Evolutionary conservation across 331 rosid genomes (phyloP).

Genomic region (Cydonia oblonga): DNA sequence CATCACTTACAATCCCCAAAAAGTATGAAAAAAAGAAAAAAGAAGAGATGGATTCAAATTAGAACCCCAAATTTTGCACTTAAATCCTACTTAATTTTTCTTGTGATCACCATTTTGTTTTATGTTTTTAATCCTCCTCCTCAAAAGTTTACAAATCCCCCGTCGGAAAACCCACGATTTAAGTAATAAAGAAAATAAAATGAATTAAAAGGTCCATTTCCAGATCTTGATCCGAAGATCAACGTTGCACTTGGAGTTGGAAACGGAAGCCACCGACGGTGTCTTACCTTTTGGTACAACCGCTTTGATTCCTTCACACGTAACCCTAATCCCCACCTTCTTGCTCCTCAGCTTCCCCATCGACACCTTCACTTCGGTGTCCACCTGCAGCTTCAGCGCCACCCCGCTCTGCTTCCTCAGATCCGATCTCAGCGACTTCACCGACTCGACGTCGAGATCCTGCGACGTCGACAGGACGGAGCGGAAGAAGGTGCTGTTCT

Average conservation of each 20-base stretch:
- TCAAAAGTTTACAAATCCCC: slow-evolving; percentile 5
- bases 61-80: neutral
- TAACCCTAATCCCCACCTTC: slow-evolving; percentile 77
- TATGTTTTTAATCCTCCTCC: neutral
- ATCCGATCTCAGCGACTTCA: slow-evolving; percentile 61
- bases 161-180: neutral
- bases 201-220: slow-evolving; percentile 53
- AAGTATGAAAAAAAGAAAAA: neutral
- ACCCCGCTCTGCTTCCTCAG: slow-evolving; percentile 51
- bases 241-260: slow-evolving; percentile 63
- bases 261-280: slow-evolving; percentile 64
- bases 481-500: slow-evolving; percentile 61
- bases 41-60: neutral
- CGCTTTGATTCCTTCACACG: slow-evolving; percentile 55
- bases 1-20: slow-evolving; percentile 3
- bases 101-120: neutral
- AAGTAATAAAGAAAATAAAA: neutral
- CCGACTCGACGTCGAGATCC: slow-evolving; percentile 64
- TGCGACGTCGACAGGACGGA: slow-evolving; percentile 29
- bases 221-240: slow-evolving; percentile 98
- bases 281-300: slow-evolving; percentile 53
- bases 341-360: slow-evolving; percentile 60
- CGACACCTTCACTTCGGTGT: slow-evolving; percentile 75
- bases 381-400: slow-evolving; percentile 60
- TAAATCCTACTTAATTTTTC: neutral